Conservation (phyloP, 169 alveolate species). For the Fabrea salina region DNA sequence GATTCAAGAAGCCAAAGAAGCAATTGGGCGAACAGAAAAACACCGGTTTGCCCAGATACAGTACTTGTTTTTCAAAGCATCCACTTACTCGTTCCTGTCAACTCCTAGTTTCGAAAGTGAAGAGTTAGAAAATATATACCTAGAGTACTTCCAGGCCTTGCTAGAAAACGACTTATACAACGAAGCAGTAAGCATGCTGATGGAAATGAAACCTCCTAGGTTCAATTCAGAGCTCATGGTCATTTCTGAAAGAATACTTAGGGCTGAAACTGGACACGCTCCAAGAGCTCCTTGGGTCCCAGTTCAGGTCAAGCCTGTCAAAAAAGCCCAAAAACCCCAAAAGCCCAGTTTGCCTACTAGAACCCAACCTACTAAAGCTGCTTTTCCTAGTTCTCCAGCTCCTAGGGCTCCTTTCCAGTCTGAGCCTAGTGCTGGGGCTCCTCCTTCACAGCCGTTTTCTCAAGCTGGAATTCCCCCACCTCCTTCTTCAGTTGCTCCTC, state of each 20-base stretch:
- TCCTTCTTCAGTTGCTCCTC: not conserved
- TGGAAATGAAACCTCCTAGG: not conserved
- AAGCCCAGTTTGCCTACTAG: not conserved
- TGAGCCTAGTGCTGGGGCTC: not conserved
- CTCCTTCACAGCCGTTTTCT: not conserved
- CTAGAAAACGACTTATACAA: not conserved
- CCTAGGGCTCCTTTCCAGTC: not conserved
- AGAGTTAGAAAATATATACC: not conserved
- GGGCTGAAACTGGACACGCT: not conserved
- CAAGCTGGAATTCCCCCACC: not conserved
- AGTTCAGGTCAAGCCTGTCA: not conserved
- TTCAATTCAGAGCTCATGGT: not conserved
- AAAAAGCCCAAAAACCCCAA: not conserved
- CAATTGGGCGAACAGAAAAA: not conserved
- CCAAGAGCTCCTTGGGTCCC: conserved; percentile 19
- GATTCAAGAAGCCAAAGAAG: not conserved
- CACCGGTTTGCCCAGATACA: not conserved
- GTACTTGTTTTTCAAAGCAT: not conserved
- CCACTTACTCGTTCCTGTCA: not conserved
- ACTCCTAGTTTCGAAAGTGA: not conserved
- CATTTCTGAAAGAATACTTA: not conserved
- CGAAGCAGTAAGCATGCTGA: not conserved
- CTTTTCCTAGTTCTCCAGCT: not conserved
- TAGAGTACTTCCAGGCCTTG: not conserved
- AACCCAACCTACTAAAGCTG: not conserved